phyloP scores from a whole-genome alignment of 306 rosid genomes.

The Arachis stenosperma region DNA sequence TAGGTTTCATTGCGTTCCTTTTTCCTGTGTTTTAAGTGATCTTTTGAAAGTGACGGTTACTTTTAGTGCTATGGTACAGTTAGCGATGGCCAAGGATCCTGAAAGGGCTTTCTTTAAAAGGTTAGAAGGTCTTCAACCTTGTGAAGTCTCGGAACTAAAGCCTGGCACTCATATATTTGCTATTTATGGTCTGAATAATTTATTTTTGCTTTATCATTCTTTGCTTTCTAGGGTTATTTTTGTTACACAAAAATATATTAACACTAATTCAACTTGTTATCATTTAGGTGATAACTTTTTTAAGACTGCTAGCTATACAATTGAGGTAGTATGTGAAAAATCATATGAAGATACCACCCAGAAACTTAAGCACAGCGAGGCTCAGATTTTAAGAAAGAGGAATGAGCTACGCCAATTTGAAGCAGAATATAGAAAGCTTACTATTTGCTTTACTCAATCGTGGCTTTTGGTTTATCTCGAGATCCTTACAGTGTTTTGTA shows the following conservation, averaged over 20 bases:
- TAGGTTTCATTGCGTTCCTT: slow-evolving; percentile 19
- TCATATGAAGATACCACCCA: slow-evolving; percentile 75
- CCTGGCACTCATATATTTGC: too few species aligned
- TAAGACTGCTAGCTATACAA: slow-evolving; percentile 41
- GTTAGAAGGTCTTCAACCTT: too few species aligned
- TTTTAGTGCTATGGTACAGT: too few species aligned
- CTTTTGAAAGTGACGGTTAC: slow-evolving; percentile 28
- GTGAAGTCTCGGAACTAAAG: too few species aligned
- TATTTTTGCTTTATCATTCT: neutral
- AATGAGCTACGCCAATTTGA: too few species aligned
- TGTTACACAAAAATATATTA: neutral
- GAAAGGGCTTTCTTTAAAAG: too few species aligned
- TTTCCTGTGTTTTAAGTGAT: slow-evolving; percentile 18
- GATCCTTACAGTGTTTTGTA: too few species aligned
- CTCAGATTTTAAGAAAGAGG: slow-evolving; percentile 69
- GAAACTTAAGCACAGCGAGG: slow-evolving; percentile 81
- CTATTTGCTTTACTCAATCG: slow-evolving; percentile 25
- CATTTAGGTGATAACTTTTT: slow-evolving; percentile 88
- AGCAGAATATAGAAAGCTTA: slow-evolving; percentile 73
- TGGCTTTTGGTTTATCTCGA: slow-evolving; percentile 15
- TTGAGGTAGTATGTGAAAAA: slow-evolving; percentile 86
- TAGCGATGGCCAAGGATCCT: too few species aligned
- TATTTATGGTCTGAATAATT: too few species aligned
- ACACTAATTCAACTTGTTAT: slow-evolving; percentile 42
- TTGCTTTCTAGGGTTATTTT: slow-evolving; percentile 31